phyloP scores from a whole-genome alignment of 495 filamentous ascomycete genomes.

The Darksidea phi region DNA sequence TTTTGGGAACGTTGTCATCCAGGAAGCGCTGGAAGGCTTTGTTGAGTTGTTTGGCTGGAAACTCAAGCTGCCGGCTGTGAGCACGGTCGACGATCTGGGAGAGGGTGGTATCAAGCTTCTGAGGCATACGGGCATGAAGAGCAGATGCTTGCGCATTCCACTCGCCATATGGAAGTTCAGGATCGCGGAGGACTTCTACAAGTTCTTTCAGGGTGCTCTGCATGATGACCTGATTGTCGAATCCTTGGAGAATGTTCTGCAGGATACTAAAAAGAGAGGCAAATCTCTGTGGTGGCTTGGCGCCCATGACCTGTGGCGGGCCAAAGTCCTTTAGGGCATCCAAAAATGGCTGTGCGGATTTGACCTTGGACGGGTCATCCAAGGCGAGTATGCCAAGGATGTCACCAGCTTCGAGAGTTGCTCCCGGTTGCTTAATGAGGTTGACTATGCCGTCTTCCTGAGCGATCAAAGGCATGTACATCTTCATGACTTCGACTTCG shows the following conservation, averaged over 20 bases:
- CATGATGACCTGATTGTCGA: constrained; percentile 98
- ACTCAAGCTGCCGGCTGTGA: constrained; percentile 72
- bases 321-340: constrained; percentile 88
- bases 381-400: constrained; percentile 97
- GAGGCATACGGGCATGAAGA: constrained; percentile 91
- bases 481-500: constrained; percentile 99
- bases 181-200: constrained; percentile 82
- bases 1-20: constrained; percentile 74
- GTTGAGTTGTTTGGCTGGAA: constrained; percentile 83
- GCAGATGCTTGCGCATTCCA: constrained; percentile 94
- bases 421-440: constrained; percentile 97
- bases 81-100: constrained; percentile 82
- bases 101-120: constrained; percentile 80
- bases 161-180: constrained; percentile 91
- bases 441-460: constrained; percentile 96
- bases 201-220: constrained; percentile 80
- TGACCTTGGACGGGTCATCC: constrained; percentile 93
- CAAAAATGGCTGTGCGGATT: constrained; percentile 94
- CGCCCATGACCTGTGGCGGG: constrained; percentile 79
- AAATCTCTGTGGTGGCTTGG: constrained; percentile 89
- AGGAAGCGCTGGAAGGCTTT: constrained; percentile 86
- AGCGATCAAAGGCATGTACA: constrained; percentile 99
- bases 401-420: constrained; percentile 95
- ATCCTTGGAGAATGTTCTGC: constrained; percentile 86
- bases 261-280: constrained; percentile 72